Evolutionary conservation across 2,329 filamentous ascomycete genomes (phyloP).

Genomic region (Chaetomium sp.): DNA sequence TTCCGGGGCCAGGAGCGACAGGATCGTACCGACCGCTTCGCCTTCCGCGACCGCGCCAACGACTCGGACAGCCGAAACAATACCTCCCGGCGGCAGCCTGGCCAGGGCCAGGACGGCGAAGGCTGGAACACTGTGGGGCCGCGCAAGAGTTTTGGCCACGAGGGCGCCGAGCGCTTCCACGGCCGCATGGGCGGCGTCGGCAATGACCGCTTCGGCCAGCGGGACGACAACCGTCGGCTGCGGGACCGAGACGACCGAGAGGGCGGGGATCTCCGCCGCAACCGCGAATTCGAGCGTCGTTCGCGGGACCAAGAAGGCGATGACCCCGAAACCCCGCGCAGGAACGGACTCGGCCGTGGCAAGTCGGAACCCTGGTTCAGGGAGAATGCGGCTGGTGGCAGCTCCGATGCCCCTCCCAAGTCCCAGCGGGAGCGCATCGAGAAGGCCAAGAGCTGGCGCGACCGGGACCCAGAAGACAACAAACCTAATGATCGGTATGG

Average conservation of each 20-base stretch:
- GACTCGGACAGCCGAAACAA: constrained; percentile 52
- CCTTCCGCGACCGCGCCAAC: constrained; percentile 56
- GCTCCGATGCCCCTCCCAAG: constrained; percentile 44
- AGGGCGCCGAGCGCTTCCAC: constrained; percentile 71
- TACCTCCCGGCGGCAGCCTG: constrained; percentile 56
- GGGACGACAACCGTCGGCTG: constrained; percentile 54
- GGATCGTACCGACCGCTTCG: constrained; percentile 63
- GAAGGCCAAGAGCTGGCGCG: constrained; percentile 63
- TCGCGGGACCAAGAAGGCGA: constrained; percentile 54
- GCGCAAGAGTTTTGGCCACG: constrained; percentile 71
- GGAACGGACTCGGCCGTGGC: constrained; percentile 66
- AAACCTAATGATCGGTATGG: constrained; percentile 41
- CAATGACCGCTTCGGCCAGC: constrained; percentile 45
- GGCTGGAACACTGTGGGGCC: constrained; percentile 76
- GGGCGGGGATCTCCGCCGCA: constrained; percentile 35
- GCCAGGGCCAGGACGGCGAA: constrained; percentile 64
- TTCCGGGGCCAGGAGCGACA: constrained; percentile 54
- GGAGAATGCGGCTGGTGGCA: constrained; percentile 47
- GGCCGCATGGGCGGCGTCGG: constrained; percentile 62
- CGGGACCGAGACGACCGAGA: constrained; percentile 51
- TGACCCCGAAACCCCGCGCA: constrained; percentile 57
- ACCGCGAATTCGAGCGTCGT: constrained; percentile 36
- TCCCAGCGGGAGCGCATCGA: constrained; percentile 58
- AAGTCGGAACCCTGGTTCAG: constrained; percentile 77
- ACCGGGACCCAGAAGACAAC: constrained; percentile 50